These are phyloP conservation scores for Proliferodiscus dingleyae DNA, from an alignment of 2,329 filamentous ascomycete genomes.

Conservation along the genomic window DNA sequence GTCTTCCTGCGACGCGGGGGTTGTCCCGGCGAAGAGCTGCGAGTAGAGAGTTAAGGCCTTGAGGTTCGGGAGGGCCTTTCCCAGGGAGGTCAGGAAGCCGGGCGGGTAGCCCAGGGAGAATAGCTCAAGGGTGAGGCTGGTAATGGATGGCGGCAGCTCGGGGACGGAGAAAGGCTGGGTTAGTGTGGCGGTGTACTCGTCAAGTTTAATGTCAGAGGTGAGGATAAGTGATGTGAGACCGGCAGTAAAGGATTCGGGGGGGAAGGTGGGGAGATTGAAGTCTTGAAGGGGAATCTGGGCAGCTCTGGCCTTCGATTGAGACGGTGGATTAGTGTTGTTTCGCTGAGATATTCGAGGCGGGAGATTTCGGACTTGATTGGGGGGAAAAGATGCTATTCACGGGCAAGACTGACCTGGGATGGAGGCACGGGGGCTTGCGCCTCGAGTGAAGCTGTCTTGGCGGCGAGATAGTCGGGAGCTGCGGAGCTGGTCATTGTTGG, in stretches of 20 bases:
- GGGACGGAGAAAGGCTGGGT: slow-evolving; percentile 32
- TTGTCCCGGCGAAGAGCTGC: slow-evolving; percentile 41
- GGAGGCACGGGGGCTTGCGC: slow-evolving; percentile 13
- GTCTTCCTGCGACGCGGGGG: slow-evolving; percentile 34
- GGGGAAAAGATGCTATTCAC: background rate
- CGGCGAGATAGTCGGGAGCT: slow-evolving; percentile 9
- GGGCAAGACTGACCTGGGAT: background rate
- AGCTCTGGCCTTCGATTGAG: slow-evolving; percentile 30
- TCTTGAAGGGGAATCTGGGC: slow-evolving; percentile 42
- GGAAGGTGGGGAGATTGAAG: slow-evolving; percentile 42
- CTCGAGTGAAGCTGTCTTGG: slow-evolving; percentile 12
- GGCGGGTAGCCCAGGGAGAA: slow-evolving; percentile 44
- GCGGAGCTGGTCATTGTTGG: slow-evolving; percentile 13
- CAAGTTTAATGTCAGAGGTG: slow-evolving; percentile 44
- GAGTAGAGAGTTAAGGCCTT: slow-evolving; percentile 41
- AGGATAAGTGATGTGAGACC: slow-evolving; percentile 38
- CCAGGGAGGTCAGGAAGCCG: slow-evolving; percentile 38
- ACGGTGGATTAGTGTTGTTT: too few relatives aligned
- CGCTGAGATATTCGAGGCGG: too few relatives aligned
- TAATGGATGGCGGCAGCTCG: slow-evolving; percentile 36
- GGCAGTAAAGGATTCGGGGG: slow-evolving; percentile 38
- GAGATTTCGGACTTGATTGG: background rate
- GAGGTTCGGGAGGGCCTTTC: slow-evolving; percentile 36
- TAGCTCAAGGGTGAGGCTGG: slow-evolving; percentile 42
- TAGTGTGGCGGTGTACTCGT: slow-evolving; percentile 39